Base-by-base conservation (phyloP, 148 eudicot genomes). In the Vaccinium macrocarpon region DNA sequence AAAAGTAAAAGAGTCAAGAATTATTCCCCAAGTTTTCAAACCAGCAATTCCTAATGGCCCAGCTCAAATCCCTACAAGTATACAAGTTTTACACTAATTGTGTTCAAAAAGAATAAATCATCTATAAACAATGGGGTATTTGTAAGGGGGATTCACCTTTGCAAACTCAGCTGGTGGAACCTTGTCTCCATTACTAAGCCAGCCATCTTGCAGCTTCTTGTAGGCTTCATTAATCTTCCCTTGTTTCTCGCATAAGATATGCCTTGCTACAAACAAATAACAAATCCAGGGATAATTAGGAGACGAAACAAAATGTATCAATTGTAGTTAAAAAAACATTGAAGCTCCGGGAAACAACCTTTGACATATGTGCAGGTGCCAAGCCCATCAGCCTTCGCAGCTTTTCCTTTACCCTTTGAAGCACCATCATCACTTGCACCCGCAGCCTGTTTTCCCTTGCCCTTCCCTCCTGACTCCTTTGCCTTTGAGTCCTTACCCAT, bases 101-200 rank as follows among this genome's bases (percentile, higher is more conserved):
- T 35, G 27, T 35, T 23, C 4, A 10, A 55, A 56, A 79, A 35
- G 11, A 35, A 79, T 56, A 35, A 57, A 35, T 32, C 18, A 9
- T 53, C 18, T 27, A 7, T 21, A 51, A 11, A 74, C 4, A 77
- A 66, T 53, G 32, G 8, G 42, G 52, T n/a, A 16, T 62, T 14
- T 27, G 10, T 7, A 21, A 32, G 21, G 3, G 29, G 59, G 68
- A 61, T 9, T 75, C 86, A 97, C 99, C 95, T 97, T 93, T 52
- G 97, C 99, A 90, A 97, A 97, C 87, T 97, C 99, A 81, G 99
- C 95, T 51, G 98, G 98, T 83, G 99, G 99, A 88, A 97, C 98
- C 83, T 97, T 95, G 85, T 97, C 99, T 80, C 98, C 99, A 73
- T 87, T 92, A 82, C 86, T 88, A 76, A 97, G 98, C 99, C 99